Conservation (phyloP, 768 basidiomycete genomes). For the Tricholoma saponaceum region DNA sequence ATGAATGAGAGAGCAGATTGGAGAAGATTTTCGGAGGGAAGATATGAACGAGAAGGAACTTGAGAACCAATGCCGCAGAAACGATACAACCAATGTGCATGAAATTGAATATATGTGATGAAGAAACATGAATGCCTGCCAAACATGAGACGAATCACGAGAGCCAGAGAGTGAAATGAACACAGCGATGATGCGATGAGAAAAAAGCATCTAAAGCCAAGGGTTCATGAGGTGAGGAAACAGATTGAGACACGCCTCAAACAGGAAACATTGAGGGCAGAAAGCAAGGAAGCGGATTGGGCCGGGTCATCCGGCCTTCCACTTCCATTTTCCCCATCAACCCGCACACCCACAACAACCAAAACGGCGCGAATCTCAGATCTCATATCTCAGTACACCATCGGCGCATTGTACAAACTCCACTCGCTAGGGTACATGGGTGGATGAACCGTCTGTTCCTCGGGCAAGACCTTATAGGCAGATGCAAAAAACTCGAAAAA, state of each 20-base stretch:
- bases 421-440: conserved; percentile 23
- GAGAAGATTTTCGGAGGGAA: background rate
- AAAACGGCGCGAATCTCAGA: background rate
- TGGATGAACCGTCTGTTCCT: conserved; percentile 24
- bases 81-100: background rate
- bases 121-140: background rate
- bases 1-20: background rate
- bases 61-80: background rate
- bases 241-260: conserved; percentile 2
- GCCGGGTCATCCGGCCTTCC: too few species aligned
- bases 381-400: conserved; percentile 14
- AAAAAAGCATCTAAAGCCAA: conserved; percentile 4
- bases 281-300: background rate
- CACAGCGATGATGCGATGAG: conserved; percentile 8
- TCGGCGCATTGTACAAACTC: conserved; percentile 15
- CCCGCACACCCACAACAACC: background rate
- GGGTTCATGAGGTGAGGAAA: background rate
- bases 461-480: conserved; percentile 40
- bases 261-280: background rate
- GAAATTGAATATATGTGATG: background rate
- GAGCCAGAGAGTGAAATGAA: conserved; percentile 4
- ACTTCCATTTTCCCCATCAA: background rate
- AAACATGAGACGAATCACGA: background rate
- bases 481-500: conserved; percentile 45
- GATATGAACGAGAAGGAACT: background rate